Percentiles rank a stretch among this genome's conserved stretches.
Conservation (phyloP, 805 yeast genomes). For the Ogataea corticis region DNA sequence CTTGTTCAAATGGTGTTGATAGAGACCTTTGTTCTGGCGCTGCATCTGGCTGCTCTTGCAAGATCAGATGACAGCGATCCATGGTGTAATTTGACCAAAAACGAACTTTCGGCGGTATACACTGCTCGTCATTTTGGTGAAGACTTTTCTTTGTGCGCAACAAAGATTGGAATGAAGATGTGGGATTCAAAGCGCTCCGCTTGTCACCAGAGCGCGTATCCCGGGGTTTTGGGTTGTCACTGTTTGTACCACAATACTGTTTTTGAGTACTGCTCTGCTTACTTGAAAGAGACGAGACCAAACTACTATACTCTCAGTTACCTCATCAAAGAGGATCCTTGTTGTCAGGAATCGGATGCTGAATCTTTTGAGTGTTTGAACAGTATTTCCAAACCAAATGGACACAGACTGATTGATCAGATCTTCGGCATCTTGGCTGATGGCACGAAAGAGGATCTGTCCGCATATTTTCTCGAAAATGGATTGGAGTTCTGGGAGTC, state of each 20-base stretch:
- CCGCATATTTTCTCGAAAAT: conserved; percentile 2
- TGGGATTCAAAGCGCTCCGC: neutral
- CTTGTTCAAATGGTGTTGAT: no score
- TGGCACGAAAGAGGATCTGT: conserved; percentile 10
- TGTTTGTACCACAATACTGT: conserved; percentile 16
- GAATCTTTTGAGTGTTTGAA: neutral
- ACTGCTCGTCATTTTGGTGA: conserved; percentile 15
- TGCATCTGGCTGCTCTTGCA: no score
- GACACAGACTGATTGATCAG: conserved; percentile 6
- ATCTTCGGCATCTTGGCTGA: conserved; percentile 2
- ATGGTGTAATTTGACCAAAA: neutral
- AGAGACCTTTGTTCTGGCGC: no score
- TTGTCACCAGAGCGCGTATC: neutral
- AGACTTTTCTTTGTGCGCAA: conserved; percentile 17
- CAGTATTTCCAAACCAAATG: neutral
- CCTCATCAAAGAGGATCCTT: conserved; percentile 15
- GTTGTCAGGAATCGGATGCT: conserved; percentile 4
- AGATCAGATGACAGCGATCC: no score
- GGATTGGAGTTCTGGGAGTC: conserved; percentile 3
- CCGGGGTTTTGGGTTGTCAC: conserved; percentile 1
- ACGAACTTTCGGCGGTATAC: conserved; percentile 14
- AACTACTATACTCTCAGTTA: conserved; percentile 11
- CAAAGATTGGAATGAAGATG: conserved; percentile 4
- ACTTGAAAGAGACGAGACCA: conserved; percentile 9
- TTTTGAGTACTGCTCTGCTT: conserved; percentile 13